Evolutionary conservation across 2,329 filamentous ascomycete genomes (phyloP), one percentile per base, ranked within the genome.

Genomic region (Ascocoryne sarcoides): DNA sequence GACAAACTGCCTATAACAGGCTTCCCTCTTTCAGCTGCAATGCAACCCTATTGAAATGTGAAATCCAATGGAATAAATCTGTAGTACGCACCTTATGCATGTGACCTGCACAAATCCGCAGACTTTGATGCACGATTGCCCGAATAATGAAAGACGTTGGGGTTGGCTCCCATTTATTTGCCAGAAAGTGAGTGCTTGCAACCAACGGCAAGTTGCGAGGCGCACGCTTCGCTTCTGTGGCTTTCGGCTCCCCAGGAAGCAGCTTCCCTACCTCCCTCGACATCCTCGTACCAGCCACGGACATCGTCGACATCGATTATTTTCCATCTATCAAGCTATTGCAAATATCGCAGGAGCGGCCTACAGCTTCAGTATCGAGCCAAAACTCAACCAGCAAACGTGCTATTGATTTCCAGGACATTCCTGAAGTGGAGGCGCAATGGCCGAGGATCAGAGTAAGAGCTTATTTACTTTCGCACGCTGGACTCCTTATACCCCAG

Each of bases 381-480:
- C 15, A n/a, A 15, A 21, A 12, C n/a, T 18, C 17, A 5, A 34
- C 14, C 12, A 10, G 10, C 15, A 5, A 34, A 18, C n/a, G 16
- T 21, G 36, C 36, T 26, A 29, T 35, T 19, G 21, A 40, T 35
- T 20, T 39, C 30, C 43, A 40, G 14, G 32, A 41, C 39, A 36
- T 38, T 36, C 32, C 38, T 37, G 42, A 43, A 50, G 45, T 39
- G 32, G 49, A 49, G 42, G 46, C 47, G 50, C 46, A 43, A 59
- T 59, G 56, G 55, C 54, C 10, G 55, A 58, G 46, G 55, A 59
- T 41, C 54, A 52, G 51, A 52, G 56, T 59, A 50, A 58, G 56
- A 52, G 45, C 40, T 42, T 60, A 17, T 62, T 69, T 60, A 94
- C 93, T 61, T 67, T 95, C 18, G 5, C 37, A 17, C 30, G 39